Percentiles rank a stretch among this genome's conserved stretches.
These are phyloP conservation scores for Colletotrichum limetticola DNA, from an alignment of 2,329 filamentous ascomycete genomes.

Conservation along the genomic window DNA sequence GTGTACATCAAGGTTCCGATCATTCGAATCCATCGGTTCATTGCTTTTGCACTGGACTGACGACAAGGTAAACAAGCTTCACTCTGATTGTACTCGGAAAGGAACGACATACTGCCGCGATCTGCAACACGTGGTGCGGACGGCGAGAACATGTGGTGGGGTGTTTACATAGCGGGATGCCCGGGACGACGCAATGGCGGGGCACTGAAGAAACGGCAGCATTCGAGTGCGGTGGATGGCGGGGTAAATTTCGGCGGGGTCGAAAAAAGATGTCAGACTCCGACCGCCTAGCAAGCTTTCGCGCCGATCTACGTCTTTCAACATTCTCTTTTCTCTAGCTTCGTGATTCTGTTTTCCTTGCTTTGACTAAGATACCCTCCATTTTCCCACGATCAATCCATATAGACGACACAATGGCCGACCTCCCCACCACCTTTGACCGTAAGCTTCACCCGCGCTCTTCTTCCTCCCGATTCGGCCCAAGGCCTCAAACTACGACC, in stretches of 20 bases:
- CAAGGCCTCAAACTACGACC: slow-evolving; percentile 7
- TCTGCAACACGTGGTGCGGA: slow-evolving; percentile 8
- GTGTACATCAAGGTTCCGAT: not conserved
- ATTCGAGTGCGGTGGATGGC: slow-evolving; percentile 18
- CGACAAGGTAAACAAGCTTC: not conserved
- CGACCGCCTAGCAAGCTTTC: not conserved
- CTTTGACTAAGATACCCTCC: not conserved
- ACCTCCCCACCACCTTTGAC: slow-evolving; percentile 68
- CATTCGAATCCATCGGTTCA: not conserved
- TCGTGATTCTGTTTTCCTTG: not conserved
- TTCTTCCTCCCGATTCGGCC: not conserved
- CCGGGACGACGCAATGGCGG: slow-evolving; percentile 26
- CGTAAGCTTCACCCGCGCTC: slow-evolving; percentile 51
- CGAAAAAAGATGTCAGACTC: slow-evolving; percentile 22
- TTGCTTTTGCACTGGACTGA: not conserved
- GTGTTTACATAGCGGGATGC: slow-evolving; percentile 5
- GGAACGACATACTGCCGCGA: not conserved
- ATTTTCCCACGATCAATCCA: not conserved
- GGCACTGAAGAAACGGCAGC: slow-evolving; percentile 31
- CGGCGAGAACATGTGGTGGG: slow-evolving; percentile 11
- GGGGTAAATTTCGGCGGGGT: slow-evolving; percentile 33
- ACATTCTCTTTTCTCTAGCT: not conserved
- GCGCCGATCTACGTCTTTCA: not conserved
- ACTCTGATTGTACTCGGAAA: not conserved
- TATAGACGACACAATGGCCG: slow-evolving; percentile 52